Evolutionary conservation across 768 basidiomycete species (phyloP).

Genomic region (Lactarius deliciosus): DNA sequence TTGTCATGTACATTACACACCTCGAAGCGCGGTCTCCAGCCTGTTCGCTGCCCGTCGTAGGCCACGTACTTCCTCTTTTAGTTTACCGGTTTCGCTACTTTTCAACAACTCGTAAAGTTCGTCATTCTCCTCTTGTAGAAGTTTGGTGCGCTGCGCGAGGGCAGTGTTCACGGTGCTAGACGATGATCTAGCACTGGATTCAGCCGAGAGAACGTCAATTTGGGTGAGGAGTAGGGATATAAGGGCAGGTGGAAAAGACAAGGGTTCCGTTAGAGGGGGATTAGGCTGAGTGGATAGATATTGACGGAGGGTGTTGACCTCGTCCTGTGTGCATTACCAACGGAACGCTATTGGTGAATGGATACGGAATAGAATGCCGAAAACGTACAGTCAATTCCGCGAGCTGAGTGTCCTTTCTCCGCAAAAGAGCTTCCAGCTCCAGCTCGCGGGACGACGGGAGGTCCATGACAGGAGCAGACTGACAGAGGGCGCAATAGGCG

Average conservation of each 20-base stretch:
- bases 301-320: constrained; percentile 66
- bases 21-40: constrained; percentile 74
- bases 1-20: constrained; percentile 41
- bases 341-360: constrained; percentile 9
- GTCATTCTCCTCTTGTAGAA: constrained; percentile 85
- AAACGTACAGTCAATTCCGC: constrained; percentile 66
- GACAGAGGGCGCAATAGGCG: constrained; percentile 26
- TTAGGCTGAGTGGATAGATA: constrained; percentile 61
- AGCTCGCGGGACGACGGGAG: constrained; percentile 74
- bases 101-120: constrained; percentile 77
- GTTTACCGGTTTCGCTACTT: constrained; percentile 70
- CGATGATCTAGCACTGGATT: constrained; percentile 32
- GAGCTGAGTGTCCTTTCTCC: constrained; percentile 72
- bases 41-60: constrained; percentile 65
- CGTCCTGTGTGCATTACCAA: constrained; percentile 58
- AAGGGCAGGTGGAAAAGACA: constrained; percentile 70
- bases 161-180: constrained; percentile 67
- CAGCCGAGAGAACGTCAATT: constrained; percentile 46
- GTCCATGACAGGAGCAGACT: constrained; percentile 47
- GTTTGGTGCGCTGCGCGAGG: constrained; percentile 66
- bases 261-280: constrained; percentile 57
- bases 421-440: constrained; percentile 76
- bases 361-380: background rate
- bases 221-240: constrained; percentile 70
- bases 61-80: constrained; percentile 79